These are phyloP conservation scores for Hirschfeldia incana DNA, from an alignment of 345 rosid genomes.

Conservation along the genomic window DNA sequence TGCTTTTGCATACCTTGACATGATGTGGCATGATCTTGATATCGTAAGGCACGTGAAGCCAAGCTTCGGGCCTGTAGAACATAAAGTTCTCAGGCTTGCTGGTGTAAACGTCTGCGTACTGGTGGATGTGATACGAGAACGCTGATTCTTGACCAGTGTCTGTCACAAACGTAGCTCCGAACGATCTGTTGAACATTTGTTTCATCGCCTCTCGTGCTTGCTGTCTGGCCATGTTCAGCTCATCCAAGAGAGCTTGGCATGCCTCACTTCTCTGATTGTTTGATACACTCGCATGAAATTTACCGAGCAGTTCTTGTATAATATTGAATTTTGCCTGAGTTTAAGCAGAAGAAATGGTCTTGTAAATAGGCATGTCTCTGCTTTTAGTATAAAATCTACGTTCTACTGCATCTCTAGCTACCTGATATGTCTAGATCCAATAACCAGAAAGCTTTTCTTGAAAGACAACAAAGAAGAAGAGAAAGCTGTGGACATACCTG, in stretches of 20 bases:
- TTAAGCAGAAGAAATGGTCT: slow-evolving; percentile 1
- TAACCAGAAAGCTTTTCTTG: background rate
- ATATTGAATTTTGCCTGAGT: slow-evolving; percentile 90
- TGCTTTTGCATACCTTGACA: slow-evolving; percentile 61
- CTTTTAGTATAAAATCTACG: background rate
- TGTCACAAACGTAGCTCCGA: slow-evolving; percentile 94
- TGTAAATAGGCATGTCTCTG: background rate
- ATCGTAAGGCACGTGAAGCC: slow-evolving; percentile 90
- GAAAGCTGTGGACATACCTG: slow-evolving; percentile 53
- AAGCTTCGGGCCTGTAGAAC: slow-evolving; percentile 78
- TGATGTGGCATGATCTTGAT: slow-evolving; percentile 99
- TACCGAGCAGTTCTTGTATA: slow-evolving; percentile 89
- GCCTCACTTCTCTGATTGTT: slow-evolving; percentile 51
- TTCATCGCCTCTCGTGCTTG: slow-evolving; percentile 74
- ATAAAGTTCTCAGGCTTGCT: slow-evolving; percentile 92
- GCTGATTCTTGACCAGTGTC: slow-evolving; percentile 96
- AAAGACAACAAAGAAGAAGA: slow-evolving; percentile 2
- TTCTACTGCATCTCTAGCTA: background rate
- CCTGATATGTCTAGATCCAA: background rate
- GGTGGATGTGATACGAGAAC: slow-evolving; percentile 94
- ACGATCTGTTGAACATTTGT: slow-evolving; percentile 84
- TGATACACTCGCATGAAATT: slow-evolving; percentile 59
- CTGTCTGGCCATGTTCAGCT: slow-evolving; percentile 74
- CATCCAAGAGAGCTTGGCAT: slow-evolving; percentile 58
- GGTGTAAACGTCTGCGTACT: slow-evolving; percentile 87